Conservation (phyloP, 2,329 filamentous ascomycete genomes). For the Xylaria sp. region DNA sequence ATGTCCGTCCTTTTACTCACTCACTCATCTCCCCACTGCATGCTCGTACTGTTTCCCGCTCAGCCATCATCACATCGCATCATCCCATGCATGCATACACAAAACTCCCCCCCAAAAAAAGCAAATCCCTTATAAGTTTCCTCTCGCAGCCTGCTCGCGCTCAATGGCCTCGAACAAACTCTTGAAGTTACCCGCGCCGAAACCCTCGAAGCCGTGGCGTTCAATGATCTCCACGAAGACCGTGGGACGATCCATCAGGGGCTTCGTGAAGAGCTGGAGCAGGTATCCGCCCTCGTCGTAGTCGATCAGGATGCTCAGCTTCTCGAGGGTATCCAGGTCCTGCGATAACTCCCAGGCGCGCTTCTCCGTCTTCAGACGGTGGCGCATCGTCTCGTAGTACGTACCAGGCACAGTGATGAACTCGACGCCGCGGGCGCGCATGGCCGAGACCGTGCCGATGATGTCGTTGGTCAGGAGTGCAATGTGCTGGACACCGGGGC, state of each 20-base stretch:
- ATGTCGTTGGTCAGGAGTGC: slow-evolving; percentile 80
- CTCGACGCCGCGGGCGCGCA: slow-evolving; percentile 82
- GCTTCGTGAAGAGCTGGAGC: slow-evolving; percentile 72
- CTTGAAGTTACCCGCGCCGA: slow-evolving; percentile 95
- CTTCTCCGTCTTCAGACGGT: slow-evolving; percentile 61
- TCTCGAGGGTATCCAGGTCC: slow-evolving; percentile 70
- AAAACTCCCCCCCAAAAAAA: too few relatives aligned
- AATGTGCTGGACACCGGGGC: slow-evolving; percentile 88
- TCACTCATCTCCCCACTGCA: not conserved
- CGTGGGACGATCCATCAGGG: slow-evolving; percentile 87
- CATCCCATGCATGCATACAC: too few relatives aligned
- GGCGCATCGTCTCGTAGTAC: slow-evolving; percentile 75
- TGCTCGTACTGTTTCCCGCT: not conserved
- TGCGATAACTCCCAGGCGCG: slow-evolving; percentile 63
- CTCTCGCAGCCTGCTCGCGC: slow-evolving; percentile 79
- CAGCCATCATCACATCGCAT: not conserved
- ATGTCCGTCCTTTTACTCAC: not conserved
- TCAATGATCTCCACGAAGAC: slow-evolving; percentile 97
- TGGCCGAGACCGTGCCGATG: slow-evolving; percentile 66
- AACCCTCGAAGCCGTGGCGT: slow-evolving; percentile 82
- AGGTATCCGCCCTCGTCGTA: slow-evolving; percentile 91
- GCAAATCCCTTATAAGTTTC: slow-evolving; percentile 58
- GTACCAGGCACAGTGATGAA: slow-evolving; percentile 86
- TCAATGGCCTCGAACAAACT: slow-evolving; percentile 93
- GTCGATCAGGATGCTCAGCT: slow-evolving; percentile 84